phyloP scores from a whole-genome alignment of 2,329 filamentous ascomycete species.

The Aspergillus ustus region DNA sequence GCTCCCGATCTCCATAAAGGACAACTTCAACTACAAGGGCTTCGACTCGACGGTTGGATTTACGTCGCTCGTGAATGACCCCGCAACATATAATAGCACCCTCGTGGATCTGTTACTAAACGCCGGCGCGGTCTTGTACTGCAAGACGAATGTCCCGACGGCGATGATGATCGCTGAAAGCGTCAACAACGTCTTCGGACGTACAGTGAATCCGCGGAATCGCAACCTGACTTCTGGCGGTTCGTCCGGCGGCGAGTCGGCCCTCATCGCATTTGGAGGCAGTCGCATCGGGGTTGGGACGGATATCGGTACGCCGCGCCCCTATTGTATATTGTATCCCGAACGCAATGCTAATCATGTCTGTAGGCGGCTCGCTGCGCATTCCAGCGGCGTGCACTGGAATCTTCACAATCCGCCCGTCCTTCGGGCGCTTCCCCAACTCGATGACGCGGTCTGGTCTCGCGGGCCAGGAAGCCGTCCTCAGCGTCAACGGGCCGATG shows the following conservation, averaged over 20 bases:
- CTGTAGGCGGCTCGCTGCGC: slow-evolving; percentile 41
- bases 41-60: slow-evolving; percentile 30
- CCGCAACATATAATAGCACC: slow-evolving; percentile 29
- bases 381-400: slow-evolving; percentile 46
- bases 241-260: slow-evolving; percentile 42
- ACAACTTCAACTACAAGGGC: slow-evolving; percentile 42
- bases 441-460: slow-evolving; percentile 57
- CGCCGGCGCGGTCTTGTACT: slow-evolving; percentile 49
- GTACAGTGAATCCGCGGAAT: slow-evolving; percentile 44
- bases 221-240: slow-evolving; percentile 41
- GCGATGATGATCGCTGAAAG: slow-evolving; percentile 53
- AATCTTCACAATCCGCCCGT: slow-evolving; percentile 46
- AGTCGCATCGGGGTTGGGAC: slow-evolving; percentile 41
- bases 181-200: slow-evolving; percentile 49
- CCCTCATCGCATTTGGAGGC: slow-evolving; percentile 38
- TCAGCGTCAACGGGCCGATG: slow-evolving; percentile 68
- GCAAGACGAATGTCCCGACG: slow-evolving; percentile 46
- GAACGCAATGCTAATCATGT: not conserved
- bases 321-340: not conserved
- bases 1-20: slow-evolving; percentile 48
- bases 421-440: slow-evolving; percentile 46
- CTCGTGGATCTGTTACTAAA: slow-evolving; percentile 45
- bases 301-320: slow-evolving; percentile 39
- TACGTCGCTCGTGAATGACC: slow-evolving; percentile 24
- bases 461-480: slow-evolving; percentile 68